Conservation (phyloP, 495 filamentous ascomycete species). For the Penicillium goetzii region DNA sequence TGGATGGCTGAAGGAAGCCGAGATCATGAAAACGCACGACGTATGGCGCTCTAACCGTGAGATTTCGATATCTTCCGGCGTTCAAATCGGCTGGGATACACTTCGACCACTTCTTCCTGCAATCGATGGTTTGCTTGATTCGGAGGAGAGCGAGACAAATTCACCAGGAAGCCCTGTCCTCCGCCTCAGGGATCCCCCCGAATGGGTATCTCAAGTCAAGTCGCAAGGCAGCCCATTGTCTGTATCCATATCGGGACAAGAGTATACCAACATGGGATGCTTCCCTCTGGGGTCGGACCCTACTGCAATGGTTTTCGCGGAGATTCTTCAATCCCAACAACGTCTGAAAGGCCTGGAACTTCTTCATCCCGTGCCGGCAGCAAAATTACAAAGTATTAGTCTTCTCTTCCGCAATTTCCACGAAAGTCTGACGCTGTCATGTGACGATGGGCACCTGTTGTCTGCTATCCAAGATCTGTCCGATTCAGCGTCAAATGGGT, state of each 20-base stretch:
- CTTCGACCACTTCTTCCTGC: constrained; percentile 36
- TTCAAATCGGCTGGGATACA: constrained; percentile 32
- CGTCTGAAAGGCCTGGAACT: constrained; percentile 50
- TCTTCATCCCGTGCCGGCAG: constrained; percentile 46
- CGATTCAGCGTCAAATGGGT: constrained; percentile 33
- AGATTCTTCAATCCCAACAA: constrained; percentile 54
- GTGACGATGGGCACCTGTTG: constrained; percentile 27
- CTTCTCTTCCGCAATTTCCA: constrained; percentile 39
- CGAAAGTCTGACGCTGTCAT: constrained; percentile 24
- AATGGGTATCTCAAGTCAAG: constrained; percentile 44
- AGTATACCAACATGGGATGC: constrained; percentile 56
- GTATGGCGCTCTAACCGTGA: constrained; percentile 51
- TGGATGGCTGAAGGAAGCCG: constrained; percentile 58
- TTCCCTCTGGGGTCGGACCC: constrained; percentile 59
- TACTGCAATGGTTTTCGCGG: constrained; percentile 47
- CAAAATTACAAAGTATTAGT: constrained; percentile 43
- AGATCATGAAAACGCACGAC: constrained; percentile 56
- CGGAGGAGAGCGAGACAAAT: constrained; percentile 25
- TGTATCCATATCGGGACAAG: constrained; percentile 47
- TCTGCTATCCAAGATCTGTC: constrained; percentile 40
- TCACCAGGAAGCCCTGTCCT: constrained; percentile 13
- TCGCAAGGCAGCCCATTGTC: constrained; percentile 53
- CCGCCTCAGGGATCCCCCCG: constrained; percentile 41
- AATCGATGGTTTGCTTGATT: constrained; percentile 33
- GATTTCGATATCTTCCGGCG: constrained; percentile 27